Conservation (phyloP, 495 filamentous ascomycete genomes). For the Podospora pseudocomata region DNA sequence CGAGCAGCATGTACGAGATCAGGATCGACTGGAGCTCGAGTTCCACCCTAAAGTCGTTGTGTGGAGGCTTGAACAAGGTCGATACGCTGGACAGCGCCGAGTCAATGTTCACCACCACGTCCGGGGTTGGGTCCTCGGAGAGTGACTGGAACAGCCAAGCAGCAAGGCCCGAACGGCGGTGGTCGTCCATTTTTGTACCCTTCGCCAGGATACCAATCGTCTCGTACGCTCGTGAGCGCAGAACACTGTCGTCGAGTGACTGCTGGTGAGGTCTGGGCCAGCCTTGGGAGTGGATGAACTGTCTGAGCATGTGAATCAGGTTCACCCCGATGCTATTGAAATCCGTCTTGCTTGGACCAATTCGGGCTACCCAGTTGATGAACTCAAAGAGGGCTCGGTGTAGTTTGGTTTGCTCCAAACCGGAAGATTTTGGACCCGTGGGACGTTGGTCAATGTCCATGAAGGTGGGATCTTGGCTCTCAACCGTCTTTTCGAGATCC, state of each 20-base stretch:
- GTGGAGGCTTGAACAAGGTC: constrained; percentile 46
- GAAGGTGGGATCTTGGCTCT: constrained; percentile 22
- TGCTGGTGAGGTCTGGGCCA: constrained; percentile 65
- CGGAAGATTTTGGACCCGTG: constrained; percentile 10
- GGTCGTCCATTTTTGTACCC: constrained; percentile 45
- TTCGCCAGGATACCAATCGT: constrained; percentile 76
- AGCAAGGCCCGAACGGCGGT: constrained; percentile 56
- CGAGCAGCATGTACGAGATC: constrained; percentile 61
- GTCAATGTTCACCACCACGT: constrained; percentile 81
- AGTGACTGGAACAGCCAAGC: constrained; percentile 78
- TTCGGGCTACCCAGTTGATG: constrained; percentile 80
- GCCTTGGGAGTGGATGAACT: constrained; percentile 75
- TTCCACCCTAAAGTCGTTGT: constrained; percentile 30
- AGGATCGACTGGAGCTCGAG: constrained; percentile 49
- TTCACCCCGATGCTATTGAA: constrained; percentile 56
- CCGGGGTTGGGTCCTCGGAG: constrained; percentile 71
- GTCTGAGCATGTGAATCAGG: constrained; percentile 65
- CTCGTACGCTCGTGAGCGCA: constrained; percentile 77
- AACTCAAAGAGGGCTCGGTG: constrained; percentile 83
- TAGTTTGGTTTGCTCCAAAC: constrained; percentile 45
- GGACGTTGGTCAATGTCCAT: constrained; percentile 34
- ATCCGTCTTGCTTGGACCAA: constrained; percentile 58
- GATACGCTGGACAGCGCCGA: constrained; percentile 75
- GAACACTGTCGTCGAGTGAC: constrained; percentile 56
- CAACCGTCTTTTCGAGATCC: neutral